Percentiles rank a stretch among this genome's conserved stretches.
Conservation (phyloP, 495 filamentous ascomycete species). For the Aspergillus cavernicola region DNA sequence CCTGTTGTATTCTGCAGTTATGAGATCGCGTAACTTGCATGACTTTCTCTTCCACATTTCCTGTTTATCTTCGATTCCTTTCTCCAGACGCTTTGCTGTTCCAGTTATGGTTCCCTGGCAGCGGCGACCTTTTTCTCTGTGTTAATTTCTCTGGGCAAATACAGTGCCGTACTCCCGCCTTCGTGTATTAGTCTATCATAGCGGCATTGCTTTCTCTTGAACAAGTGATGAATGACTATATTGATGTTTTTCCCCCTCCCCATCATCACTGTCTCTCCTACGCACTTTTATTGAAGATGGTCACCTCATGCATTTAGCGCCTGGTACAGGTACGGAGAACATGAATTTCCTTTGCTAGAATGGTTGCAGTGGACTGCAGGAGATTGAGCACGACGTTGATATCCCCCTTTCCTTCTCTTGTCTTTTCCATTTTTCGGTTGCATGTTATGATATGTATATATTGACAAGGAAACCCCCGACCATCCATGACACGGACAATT, state of each 20-base stretch:
- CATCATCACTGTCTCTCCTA: background rate
- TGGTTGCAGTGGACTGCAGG: background rate
- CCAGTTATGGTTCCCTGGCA: constrained; percentile 43
- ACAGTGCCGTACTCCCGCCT: constrained; percentile 19
- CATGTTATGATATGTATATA: constrained; percentile 9
- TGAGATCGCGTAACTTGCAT: constrained; percentile 25
- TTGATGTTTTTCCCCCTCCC: constrained; percentile 9
- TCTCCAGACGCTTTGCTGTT: constrained; percentile 22
- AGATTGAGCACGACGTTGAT: background rate
- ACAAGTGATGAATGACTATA: constrained; percentile 25
- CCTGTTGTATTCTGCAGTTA: constrained; percentile 18
- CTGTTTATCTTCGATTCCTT: constrained; percentile 19
- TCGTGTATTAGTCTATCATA: constrained; percentile 30
- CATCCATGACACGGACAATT: background rate
- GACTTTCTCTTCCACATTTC: constrained; percentile 26
- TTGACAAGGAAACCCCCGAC: background rate
- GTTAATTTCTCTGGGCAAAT: constrained; percentile 26
- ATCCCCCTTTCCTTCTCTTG: background rate
- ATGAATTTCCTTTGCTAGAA: constrained; percentile 11
- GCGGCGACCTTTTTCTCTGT: constrained; percentile 24
- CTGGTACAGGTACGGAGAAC: background rate
- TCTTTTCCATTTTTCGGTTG: background rate
- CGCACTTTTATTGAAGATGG: background rate
- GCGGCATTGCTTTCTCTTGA: constrained; percentile 19
- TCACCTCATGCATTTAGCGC: background rate